Evolutionary conservation across 1,284 basidiomycete genomes (phyloP).

Genomic region (Melampsora occidentalis): DNA sequence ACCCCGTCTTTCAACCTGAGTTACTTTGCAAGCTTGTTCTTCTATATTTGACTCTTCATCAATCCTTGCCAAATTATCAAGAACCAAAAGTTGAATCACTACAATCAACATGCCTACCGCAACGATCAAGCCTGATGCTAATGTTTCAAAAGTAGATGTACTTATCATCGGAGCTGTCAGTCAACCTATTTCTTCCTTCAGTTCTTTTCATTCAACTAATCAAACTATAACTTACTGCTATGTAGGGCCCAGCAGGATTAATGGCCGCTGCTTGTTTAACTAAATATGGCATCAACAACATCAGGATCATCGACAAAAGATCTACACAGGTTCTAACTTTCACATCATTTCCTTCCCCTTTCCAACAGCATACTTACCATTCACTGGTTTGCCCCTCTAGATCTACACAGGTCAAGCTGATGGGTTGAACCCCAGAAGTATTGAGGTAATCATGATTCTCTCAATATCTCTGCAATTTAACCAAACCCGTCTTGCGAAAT

Average conservation of each 20-base stretch:
- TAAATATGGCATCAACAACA: slow-evolving; percentile 1
- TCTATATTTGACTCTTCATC: no score
- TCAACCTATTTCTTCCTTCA: not conserved
- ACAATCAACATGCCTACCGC: no score
- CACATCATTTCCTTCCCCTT: not conserved
- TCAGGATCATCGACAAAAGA: slow-evolving; percentile 8
- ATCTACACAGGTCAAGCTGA: slow-evolving; percentile 15
- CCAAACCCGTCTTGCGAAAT: no score
- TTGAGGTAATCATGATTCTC: not conserved
- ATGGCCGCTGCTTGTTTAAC: slow-evolving; percentile 13
- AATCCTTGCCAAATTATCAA: no score
- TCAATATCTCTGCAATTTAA: not conserved
- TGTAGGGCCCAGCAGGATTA: slow-evolving; percentile 2
- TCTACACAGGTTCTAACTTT: not conserved
- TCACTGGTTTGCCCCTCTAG: not conserved
- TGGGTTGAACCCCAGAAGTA: not conserved
- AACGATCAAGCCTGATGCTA: no score
- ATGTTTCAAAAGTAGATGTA: not conserved
- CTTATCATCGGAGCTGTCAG: slow-evolving; percentile 9
- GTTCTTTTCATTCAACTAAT: not conserved
- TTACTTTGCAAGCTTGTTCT: no score
- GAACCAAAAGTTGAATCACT: no score
- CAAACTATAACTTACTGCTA: not conserved
- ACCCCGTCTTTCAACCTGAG: slow-evolving; percentile 55
- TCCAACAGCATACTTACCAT: not conserved